These are phyloP conservation scores for Epichloe elymi DNA, from an alignment of 2,329 filamentous ascomycete species.

Conservation along the genomic window DNA sequence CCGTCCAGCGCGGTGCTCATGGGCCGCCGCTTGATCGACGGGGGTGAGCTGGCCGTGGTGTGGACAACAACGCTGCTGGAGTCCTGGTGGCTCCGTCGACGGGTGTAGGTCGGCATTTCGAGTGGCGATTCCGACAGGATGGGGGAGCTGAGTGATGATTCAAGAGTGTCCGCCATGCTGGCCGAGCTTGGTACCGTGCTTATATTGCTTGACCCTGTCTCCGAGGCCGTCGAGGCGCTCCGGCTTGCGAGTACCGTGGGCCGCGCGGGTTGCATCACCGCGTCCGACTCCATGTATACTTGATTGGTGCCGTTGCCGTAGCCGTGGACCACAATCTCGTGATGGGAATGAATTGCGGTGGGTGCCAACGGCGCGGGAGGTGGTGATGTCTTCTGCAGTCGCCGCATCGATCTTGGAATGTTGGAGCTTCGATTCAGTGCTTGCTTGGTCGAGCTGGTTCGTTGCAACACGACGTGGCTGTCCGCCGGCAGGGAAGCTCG, in stretches of 20 bases:
- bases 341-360: constrained; percentile 17
- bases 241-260: constrained; percentile 9
- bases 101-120: constrained; percentile 11
- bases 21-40: constrained; percentile 13
- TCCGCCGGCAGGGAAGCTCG: constrained; percentile 5
- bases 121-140: constrained; percentile 10
- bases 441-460: constrained; percentile 18
- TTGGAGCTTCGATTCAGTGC: constrained; percentile 20
- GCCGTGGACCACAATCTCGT: constrained; percentile 39
- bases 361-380: constrained; percentile 6
- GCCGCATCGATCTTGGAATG: constrained; percentile 20
- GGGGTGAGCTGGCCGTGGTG: constrained; percentile 2
- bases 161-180: constrained; percentile 14
- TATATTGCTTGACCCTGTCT: constrained; percentile 11
- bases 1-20: constrained; percentile 17
- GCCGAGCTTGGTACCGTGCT: constrained; percentile 16
- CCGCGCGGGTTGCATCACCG: constrained; percentile 2
- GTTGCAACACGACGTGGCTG: constrained; percentile 8
- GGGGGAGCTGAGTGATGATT: constrained; percentile 14
- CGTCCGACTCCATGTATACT: constrained; percentile 14
- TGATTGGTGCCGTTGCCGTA: constrained; percentile 41
- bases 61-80: constrained; percentile 6
- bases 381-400: constrained; percentile 14
- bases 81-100: constrained; percentile 17
- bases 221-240: constrained; percentile 16